phyloP scores from a whole-genome alignment of 1,139 yeast species.

The Protomyces pachydermus region DNA sequence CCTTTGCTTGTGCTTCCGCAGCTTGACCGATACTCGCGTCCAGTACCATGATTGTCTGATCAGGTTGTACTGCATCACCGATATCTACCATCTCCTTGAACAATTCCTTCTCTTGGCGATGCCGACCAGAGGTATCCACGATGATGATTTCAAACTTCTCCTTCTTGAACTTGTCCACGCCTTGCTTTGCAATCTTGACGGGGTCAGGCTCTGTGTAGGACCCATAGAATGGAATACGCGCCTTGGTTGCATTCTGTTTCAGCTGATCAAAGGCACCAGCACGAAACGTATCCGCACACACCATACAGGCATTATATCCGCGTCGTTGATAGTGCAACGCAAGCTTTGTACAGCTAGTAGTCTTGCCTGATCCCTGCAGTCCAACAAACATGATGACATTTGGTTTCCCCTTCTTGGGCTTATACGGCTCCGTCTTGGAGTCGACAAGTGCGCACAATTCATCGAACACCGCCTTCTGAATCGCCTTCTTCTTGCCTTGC shows the following conservation, averaged over 20 bases:
- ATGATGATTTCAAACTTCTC: conserved; percentile 90
- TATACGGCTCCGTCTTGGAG: conserved; percentile 58
- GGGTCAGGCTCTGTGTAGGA: conserved; percentile 95
- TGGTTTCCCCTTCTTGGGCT: conserved; percentile 73
- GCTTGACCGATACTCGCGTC: conserved; percentile 99
- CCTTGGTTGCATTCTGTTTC: conserved; percentile 94
- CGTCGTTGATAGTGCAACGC: conserved; percentile 92
- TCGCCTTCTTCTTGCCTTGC: conserved; percentile 62
- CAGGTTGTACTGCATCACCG: conserved; percentile 75
- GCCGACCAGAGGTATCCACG: conserved; percentile 98
- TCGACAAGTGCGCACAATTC: conserved; percentile 85
- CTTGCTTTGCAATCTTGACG: conserved; percentile 82
- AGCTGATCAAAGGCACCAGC: conserved; percentile 99
- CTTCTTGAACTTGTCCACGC: conserved; percentile 84
- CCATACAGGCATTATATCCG: conserved; percentile 91
- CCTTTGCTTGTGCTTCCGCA: conserved; percentile 89
- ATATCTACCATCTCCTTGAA: conserved; percentile 95
- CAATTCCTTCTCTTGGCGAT: conserved; percentile 86
- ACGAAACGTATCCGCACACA: conserved; percentile 98
- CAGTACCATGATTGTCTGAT: conserved; percentile 94
- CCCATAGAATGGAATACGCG: conserved; percentile 90
- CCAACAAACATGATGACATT: conserved; percentile 95
- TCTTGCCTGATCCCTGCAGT: conserved; percentile 97
- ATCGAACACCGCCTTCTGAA: conserved; percentile 86
- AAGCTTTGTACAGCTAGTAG: conserved; percentile 92